These are phyloP conservation scores for Lippia alba DNA, from an alignment of 305 asterid genomes.

Conservation along the genomic window DNA sequence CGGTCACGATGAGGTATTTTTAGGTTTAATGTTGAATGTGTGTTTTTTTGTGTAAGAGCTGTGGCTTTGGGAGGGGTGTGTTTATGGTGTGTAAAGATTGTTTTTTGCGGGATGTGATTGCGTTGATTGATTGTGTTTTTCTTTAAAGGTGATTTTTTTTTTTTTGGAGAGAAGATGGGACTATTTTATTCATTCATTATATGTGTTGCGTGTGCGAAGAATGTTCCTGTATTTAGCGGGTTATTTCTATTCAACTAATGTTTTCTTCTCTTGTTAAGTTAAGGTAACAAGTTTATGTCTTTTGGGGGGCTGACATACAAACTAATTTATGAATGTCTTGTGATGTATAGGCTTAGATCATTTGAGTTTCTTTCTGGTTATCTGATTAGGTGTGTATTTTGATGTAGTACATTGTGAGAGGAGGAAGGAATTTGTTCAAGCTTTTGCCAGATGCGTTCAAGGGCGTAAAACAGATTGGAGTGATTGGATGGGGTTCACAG, in stretches of 20 bases:
- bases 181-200: background rate
- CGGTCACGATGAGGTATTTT: conserved; percentile 80
- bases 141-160: conserved; percentile 1
- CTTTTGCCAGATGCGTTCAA: conserved; percentile 87
- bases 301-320: background rate
- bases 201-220: background rate
- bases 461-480: conserved; percentile 96
- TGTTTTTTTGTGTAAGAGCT: conserved; percentile 2
- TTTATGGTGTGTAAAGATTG: background rate
- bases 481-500: conserved; percentile 99
- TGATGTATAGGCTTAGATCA: conserved; percentile 11
- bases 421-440: conserved; percentile 88
- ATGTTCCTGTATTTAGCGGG: background rate
- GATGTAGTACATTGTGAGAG: conserved; percentile 83
- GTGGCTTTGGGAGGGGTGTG: background rate
- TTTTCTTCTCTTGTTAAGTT: background rate
- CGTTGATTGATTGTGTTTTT: background rate
- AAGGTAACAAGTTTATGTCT: background rate
- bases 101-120: background rate
- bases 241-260: background rate
- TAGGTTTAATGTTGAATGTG: conserved; percentile 15
- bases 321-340: background rate
- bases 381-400: conserved; percentile 22
- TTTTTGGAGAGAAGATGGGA: background rate
- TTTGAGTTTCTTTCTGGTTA: conserved; percentile 7